Base-by-base conservation (phyloP, 2,329 filamentous ascomycete genomes). In the Laburnicola sp. region DNA sequence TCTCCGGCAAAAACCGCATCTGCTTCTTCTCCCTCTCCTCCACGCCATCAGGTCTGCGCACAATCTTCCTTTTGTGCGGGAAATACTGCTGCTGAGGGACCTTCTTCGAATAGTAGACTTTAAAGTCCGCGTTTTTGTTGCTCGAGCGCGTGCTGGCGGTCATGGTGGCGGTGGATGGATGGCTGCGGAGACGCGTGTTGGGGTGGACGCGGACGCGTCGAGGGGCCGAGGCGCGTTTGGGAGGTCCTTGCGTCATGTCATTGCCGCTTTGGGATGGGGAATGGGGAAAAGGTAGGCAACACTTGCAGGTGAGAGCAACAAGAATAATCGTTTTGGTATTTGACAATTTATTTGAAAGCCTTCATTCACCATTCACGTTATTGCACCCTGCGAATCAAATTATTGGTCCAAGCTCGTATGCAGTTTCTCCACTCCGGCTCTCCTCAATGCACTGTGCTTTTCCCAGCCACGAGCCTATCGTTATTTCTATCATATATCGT, bases 71-170 rank as follows among this genome's bases (percentile, higher is more conserved):
- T 45, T 52, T 57, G 30, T 64, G 60, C 2, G 69, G 67, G 26
- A 72, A 71, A 35, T 59, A 48, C 6, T 55, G 42, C 34, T 72
- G 69, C 31, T 66, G 58, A 6, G 66, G 63, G 2, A 62, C 46
- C 37, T 64, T 71, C 38, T 66, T 71, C 8, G 66, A 63, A 21
- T 66, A 68, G 49, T 69, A 71, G 30, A 62, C 60, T 39, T 66
- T 70, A 43, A 47, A 63, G 10, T 60, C 50, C 8, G 57, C 51
- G 6, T 65, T 56, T 39, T 56, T 55, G 28, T 70, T 71, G 41
- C 58, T 59, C 8, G 51, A 56, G 41, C 67, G 59, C 27, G 66
- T 70, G 11, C 53, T 58, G 8, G 64, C 57, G 21, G 66, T 64
- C 68, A 71, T 71, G 25, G 45, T 59, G 35, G 50, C 26, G n/a